Conservation (phyloP, 177 flowering plant species). For the Vitis hybrid region DNA sequence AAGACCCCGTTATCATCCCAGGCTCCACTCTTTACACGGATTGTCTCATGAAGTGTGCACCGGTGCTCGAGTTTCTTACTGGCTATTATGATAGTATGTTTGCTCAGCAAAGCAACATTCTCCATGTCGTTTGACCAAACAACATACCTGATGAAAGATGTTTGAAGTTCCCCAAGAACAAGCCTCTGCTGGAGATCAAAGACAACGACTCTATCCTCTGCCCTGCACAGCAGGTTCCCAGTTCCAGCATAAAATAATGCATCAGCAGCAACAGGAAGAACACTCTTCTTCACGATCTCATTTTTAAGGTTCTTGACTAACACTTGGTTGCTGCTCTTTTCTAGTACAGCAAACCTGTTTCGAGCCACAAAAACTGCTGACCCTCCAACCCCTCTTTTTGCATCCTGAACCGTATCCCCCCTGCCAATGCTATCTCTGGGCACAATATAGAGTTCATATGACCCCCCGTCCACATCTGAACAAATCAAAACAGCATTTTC, state of each 20-base stretch:
- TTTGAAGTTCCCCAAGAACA: constrained; percentile 24
- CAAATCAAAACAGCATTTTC: constrained; percentile 31
- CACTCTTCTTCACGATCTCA: constrained; percentile 18
- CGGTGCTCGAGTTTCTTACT: constrained; percentile 22
- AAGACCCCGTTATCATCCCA: constrained; percentile 29
- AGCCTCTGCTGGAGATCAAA: constrained; percentile 29
- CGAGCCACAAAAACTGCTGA: constrained; percentile 22
- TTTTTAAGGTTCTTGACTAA: constrained; percentile 17
- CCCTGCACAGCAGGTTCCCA: constrained; percentile 16
- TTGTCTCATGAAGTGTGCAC: constrained; percentile 30
- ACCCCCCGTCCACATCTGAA: constrained; percentile 29
- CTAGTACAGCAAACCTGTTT: constrained; percentile 11
- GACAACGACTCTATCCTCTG: constrained; percentile 23
- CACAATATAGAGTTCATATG: constrained; percentile 23
- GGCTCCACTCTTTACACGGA: constrained; percentile 28
- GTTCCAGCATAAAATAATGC: constrained; percentile 27
- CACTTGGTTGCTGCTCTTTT: constrained; percentile 25
- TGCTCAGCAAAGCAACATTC: constrained; percentile 25
- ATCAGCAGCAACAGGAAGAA: constrained; percentile 15
- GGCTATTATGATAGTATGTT: constrained; percentile 22
- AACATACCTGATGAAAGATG: constrained; percentile 19
- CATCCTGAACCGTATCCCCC: constrained; percentile 22
- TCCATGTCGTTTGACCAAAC: constrained; percentile 26
- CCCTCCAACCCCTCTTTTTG: constrained; percentile 25
- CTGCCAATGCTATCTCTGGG: constrained; percentile 23